A percentile compares a stretch with the other conserved stretches of the same genome.
Conservation (phyloP, 2,329 filamentous ascomycete genomes). For the Cordyceps farinosa region DNA sequence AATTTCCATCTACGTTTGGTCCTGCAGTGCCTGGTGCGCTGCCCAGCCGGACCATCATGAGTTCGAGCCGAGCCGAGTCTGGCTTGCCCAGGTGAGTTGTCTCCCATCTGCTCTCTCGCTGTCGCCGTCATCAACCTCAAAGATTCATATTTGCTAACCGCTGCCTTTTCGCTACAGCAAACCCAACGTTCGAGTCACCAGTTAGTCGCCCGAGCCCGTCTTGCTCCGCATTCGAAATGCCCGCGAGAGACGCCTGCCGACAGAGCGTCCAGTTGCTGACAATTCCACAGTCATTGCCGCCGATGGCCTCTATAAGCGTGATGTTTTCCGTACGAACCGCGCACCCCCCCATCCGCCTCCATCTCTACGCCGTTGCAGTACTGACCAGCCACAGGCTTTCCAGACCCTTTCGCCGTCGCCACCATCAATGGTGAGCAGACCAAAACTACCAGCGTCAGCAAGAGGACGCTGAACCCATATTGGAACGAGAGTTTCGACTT, state of each 20-base stretch:
- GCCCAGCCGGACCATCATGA: constrained; percentile 21
- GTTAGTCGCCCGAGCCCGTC: constrained; percentile 50
- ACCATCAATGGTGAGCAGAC: constrained; percentile 98
- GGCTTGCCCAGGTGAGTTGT: constrained; percentile 34
- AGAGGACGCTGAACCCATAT: constrained; percentile 97
- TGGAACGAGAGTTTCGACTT: constrained; percentile 99
- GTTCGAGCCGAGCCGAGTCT: constrained; percentile 34
- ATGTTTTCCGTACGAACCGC: constrained; percentile 85
- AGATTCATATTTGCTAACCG: constrained; percentile 29
- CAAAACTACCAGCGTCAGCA: constrained; percentile 94
- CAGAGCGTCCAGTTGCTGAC: constrained; percentile 35
- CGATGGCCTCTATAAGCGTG: constrained; percentile 96
- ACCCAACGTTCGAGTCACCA: constrained; percentile 89
- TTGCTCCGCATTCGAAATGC: constrained; percentile 6
- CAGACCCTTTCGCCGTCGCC: constrained; percentile 95
- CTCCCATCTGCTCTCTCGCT: not conserved
- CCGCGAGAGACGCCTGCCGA: not conserved
- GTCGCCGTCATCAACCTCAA: constrained; percentile 17
- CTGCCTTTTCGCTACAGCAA: constrained; percentile 46
- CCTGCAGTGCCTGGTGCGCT: constrained; percentile 16
- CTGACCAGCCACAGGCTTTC: constrained; percentile 66
- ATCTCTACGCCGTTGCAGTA: not conserved
- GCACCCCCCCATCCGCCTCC: constrained; percentile 25
- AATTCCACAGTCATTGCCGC: constrained; percentile 81
- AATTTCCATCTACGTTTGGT: constrained; percentile 1